Percentiles rank a stretch among this genome's conserved stretches.
Evolutionary conservation across 345 rosid species (phyloP).

Genomic region (Pseudoturritis turrita): DNA sequence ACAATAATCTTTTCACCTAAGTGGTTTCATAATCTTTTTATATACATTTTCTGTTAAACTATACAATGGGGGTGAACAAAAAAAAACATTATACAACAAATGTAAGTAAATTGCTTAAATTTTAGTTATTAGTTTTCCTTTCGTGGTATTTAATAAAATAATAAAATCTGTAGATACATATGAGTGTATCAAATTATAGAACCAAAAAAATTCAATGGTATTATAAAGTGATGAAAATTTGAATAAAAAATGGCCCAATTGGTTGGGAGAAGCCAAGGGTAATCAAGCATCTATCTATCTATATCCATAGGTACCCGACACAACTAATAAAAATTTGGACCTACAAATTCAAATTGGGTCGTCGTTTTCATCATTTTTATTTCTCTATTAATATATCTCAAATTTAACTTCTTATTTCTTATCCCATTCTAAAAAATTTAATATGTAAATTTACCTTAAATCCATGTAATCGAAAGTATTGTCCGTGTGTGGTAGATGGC

Average conservation of each 20-base stretch:
- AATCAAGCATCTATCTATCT: slow-evolving; percentile 23
- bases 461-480: slow-evolving; percentile 2
- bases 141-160: background rate
- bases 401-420: background rate
- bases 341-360: slow-evolving; percentile 28
- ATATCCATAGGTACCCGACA: slow-evolving; percentile 32
- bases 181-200: background rate
- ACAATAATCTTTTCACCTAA: slow-evolving; percentile 31
- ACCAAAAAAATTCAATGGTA: background rate
- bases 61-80: background rate
- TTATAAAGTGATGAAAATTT: background rate
- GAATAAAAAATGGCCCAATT: slow-evolving; percentile 20
- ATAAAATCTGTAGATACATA: background rate
- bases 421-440: background rate
- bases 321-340: slow-evolving; percentile 30
- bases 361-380: slow-evolving; percentile 30
- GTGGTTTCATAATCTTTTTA: background rate
- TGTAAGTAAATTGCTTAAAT: slow-evolving; percentile 18
- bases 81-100: slow-evolving; percentile 18
- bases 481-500: slow-evolving; percentile 25
- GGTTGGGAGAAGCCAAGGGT: slow-evolving; percentile 26
- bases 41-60: slow-evolving; percentile 11
- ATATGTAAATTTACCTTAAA: slow-evolving; percentile 11
- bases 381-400: slow-evolving; percentile 1
- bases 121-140: slow-evolving; percentile 12